Base-by-base conservation (phyloP, 345 rosid species). In the Corchorus capsularis region DNA sequence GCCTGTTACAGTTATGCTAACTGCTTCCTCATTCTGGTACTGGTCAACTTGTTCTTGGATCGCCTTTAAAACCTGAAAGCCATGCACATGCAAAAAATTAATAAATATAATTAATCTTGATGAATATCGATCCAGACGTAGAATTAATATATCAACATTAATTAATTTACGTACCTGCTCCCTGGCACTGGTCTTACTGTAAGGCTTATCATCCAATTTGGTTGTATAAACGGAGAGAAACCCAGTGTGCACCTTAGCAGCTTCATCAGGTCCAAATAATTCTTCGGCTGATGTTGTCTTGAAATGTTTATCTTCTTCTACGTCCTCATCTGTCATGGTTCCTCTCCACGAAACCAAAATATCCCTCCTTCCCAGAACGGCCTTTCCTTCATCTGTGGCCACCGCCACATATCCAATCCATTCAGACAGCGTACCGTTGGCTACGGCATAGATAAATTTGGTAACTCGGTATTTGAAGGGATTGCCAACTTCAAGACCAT, bases 1-100 rank as follows among this genome's bases (percentile, higher is more conserved):
- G 6, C 97, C 94, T 0, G 88, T 80, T 27, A 88, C 46, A 0
- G 86, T 89, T 80, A 91, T 87, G 78, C 97, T 91, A 12, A 91
- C 80, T 39, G 41, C 41, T 14, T 91, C 97, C 79, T 93, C 95
- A 1, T 85, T 80, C 63, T 85, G 83, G 79, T 77, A 91, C 69
- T 68, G 49, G 39, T 87, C 90, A 54, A 91, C 83, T 37, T 87
- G 78, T 78, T 88, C 85, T 76, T 65, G 83, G 20, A 91, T 71
- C 78, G 87, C 93, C 19, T 19, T 34, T 22, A 83, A 76, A 16
- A 72, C 88, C 87, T 86, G 75, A 1, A 20, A 19, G 41, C 5
- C 2, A 39, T 39, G 2, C 41, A 39, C 41, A 39, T 2, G 41
- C 5, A 39, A 5, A 39, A 39, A n/a, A n/a, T n/a, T n/a, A n/a